A percentile compares a stretch with the other conserved stretches of the same genome.
Evolutionary conservation across 257 asterid species (phyloP).

Genomic region (Thymus quinquecostatus): DNA sequence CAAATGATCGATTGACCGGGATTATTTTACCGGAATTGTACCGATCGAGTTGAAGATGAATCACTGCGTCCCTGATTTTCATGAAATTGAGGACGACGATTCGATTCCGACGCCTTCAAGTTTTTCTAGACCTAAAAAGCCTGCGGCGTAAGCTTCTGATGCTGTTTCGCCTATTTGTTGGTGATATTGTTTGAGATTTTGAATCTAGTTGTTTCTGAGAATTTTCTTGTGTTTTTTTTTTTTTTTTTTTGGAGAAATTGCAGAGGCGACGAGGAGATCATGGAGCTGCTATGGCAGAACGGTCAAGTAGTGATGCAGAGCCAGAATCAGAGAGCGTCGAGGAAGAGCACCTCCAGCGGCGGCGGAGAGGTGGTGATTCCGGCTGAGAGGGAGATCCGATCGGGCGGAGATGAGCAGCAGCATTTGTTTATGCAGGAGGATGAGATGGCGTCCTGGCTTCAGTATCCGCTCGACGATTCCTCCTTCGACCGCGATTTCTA

Average conservation of each 20-base stretch:
- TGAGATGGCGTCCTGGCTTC: conserved; percentile 92
- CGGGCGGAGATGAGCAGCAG: conserved; percentile 42
- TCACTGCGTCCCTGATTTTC: conserved; percentile 66
- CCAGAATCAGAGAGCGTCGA: conserved; percentile 57
- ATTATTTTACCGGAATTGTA: no score
- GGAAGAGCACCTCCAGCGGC: conserved; percentile 34
- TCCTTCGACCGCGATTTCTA: conserved; percentile 71
- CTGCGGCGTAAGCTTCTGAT: conserved; percentile 46
- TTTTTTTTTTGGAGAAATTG: not conserved
- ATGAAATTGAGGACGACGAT: conserved; percentile 55
- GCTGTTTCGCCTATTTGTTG: not conserved
- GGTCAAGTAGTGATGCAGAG: conserved; percentile 68
- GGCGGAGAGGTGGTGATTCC: conserved; percentile 41
- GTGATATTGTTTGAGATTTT: not conserved
- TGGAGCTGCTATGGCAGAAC: conserved; percentile 79
- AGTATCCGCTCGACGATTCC: conserved; percentile 71
- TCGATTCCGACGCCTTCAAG: conserved; percentile 41
- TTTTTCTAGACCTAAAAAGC: conserved; percentile 41
- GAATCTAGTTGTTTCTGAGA: conserved; percentile 4
- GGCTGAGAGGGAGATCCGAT: conserved; percentile 53
- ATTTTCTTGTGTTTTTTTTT: not conserved
- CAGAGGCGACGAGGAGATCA: conserved; percentile 58
- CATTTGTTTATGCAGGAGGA: conserved; percentile 84
- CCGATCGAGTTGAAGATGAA: conserved; percentile 36
- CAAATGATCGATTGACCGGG: not conserved